Evolutionary conservation across 345 rosid genomes (phyloP), one percentile per base, ranked within the genome.

Genomic region (Reutealis trisperma): DNA sequence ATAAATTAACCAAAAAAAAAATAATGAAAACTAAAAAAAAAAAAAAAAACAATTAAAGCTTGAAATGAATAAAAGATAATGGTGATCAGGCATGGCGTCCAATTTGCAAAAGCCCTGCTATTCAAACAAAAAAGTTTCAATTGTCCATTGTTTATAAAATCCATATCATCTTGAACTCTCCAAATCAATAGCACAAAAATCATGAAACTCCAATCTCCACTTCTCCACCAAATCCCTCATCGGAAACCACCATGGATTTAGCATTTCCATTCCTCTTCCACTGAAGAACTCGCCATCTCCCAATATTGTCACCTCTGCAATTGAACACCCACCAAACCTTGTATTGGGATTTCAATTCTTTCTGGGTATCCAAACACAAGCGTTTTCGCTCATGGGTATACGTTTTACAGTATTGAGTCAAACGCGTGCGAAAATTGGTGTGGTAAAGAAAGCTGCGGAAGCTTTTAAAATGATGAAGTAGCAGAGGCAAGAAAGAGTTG

Each of bases 391-490:
- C 86, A 61, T 71, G 51, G 76, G 79, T 51, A 18, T 86, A 8
- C n/a, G n/a, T n/a, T 92, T 96, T 79, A 54, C 27, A 24, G 87
- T 91, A 54, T 51, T 96, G 85, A 83, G 91, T 73, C 84, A 83
- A 0, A 93, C 86, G 44, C 91, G 91, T 78, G 84, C 80, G 68
- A 87, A 84, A 72, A 65, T 84, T 79, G 94, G 89, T 74, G 44
- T 82, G 85, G 68, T 73, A 8, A 94, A 92, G 52, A 91, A 91
- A 75, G 94, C 94, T 2, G 85, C 92, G 67, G 94, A 96, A 64
- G 79, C 91, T 15, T 91, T 96, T 70, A 93, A 85, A 51, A 82
- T 73, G 92, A 92, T 96, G 92, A 82, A n/a, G n/a, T n/a, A n/a
- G n/a, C n/a, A n/a, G n/a, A n/a, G n/a, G n/a, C n/a, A n/a, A n/a